Conservation (phyloP, 257 asterid genomes). For the Echium plantagineum region DNA sequence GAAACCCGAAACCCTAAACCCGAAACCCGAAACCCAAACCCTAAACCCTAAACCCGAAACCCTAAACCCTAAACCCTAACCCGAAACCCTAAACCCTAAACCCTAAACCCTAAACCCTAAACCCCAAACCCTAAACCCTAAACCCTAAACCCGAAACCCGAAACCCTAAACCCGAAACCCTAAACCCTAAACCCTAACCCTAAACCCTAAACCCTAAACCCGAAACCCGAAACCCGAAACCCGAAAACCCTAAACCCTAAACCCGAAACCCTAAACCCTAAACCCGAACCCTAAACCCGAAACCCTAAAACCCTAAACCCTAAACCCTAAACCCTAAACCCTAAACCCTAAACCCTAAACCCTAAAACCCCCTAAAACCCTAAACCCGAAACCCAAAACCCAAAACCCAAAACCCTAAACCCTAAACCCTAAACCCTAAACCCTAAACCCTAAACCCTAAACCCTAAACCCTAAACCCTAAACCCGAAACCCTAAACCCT, state of each 20-base stretch:
- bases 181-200: background rate
- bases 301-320: no score
- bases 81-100: conserved; percentile 3
- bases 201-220: background rate
- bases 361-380: no score
- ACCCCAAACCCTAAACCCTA: background rate
- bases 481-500: background rate
- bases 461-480: conserved; percentile 5
- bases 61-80: background rate
- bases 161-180: background rate
- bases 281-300: conserved; percentile 1
- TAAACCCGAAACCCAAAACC: no score
- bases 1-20: conserved; percentile 10
- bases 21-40: conserved; percentile 5
- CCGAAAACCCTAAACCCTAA: no score
- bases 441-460: conserved; percentile 5
- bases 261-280: conserved; percentile 11
- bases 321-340: conserved; percentile 4
- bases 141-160: background rate
- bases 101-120: no score
- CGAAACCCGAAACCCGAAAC: background rate
- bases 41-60: conserved; percentile 1
- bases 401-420: no score
- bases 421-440: no score
- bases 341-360: background rate